These are phyloP conservation scores for Adansonia rubrostipa DNA, from an alignment of 441 rosid species.

Conservation along the genomic window DNA sequence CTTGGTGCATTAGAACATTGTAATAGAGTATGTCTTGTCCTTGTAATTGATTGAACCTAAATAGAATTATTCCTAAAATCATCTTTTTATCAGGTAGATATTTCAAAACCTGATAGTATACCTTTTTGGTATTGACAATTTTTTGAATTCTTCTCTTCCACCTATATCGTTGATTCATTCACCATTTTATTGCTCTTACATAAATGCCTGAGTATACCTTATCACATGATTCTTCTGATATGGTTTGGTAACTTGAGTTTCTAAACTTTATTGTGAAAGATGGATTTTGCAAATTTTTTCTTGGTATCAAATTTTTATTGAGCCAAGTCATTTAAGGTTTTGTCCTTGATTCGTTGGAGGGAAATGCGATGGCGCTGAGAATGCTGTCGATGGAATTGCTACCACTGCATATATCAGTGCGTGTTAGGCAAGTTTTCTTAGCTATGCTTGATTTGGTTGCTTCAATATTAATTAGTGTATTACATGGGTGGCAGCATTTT, in stretches of 20 bases:
- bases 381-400: not conserved
- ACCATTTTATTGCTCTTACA: not conserved
- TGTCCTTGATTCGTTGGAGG: not conserved
- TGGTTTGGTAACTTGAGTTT: not conserved
- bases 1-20: not conserved
- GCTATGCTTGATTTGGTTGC: conserved; percentile 6
- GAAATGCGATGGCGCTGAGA: not conserved
- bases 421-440: not conserved
- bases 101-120: not conserved
- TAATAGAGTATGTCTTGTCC: not conserved
- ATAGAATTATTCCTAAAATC: not conserved
- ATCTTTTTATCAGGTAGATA: not conserved
- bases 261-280: not conserved
- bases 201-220: not conserved
- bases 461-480: not conserved
- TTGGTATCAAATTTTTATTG: not conserved
- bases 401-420: not conserved
- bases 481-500: not conserved
- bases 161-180: not conserved
- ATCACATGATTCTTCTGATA: not conserved
- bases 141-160: not conserved
- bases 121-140: not conserved
- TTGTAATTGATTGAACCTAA: not conserved
- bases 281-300: not conserved
- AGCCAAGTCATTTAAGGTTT: not conserved